Evolutionary conservation across 2,329 filamentous ascomycete species (phyloP).

Genomic region (Didymella segeticola): DNA sequence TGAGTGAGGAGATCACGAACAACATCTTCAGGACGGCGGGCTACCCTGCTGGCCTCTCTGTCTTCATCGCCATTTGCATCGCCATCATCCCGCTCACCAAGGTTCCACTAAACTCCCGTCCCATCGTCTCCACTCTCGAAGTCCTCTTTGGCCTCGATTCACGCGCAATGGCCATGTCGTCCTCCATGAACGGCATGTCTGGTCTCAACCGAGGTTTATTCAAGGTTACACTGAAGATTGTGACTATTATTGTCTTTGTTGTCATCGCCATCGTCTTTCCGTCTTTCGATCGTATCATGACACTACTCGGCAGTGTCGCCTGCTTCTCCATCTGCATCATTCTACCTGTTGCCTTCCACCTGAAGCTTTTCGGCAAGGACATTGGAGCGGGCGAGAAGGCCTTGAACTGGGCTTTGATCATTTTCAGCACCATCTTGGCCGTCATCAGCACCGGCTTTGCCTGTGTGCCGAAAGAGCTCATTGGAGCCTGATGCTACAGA

Average conservation of each 20-base stretch:
- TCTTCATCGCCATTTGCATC: constrained; percentile 84
- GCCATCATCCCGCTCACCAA: constrained; percentile 95
- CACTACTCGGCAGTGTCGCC: constrained; percentile 84
- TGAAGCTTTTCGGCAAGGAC: constrained; percentile 84
- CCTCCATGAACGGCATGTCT: constrained; percentile 60
- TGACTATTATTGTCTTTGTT: constrained; percentile 75
- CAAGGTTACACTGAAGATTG: constrained; percentile 68
- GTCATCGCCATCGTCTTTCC: constrained; percentile 76
- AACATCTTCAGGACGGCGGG: constrained; percentile 79
- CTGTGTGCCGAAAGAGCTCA: constrained; percentile 75
- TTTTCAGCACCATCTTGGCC: constrained; percentile 73
- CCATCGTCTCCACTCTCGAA: constrained; percentile 85
- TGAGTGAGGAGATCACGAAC: constrained; percentile 86
- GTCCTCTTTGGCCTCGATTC: constrained; percentile 76
- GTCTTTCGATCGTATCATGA: constrained; percentile 88
- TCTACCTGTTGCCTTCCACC: constrained; percentile 84
- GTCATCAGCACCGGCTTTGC: constrained; percentile 84
- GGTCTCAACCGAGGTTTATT: constrained; percentile 64
- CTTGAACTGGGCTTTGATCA: constrained; percentile 72
- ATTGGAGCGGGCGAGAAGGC: constrained; percentile 69
- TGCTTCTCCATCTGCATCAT: constrained; percentile 96
- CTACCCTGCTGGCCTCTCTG: constrained; percentile 76
- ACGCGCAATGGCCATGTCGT: constrained; percentile 58
- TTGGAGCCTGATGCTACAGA: constrained; percentile 13
- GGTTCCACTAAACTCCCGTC: constrained; percentile 87